Percentiles rank a stretch among this genome's conserved stretches.
phyloP scores from a whole-genome alignment of 345 rosid genomes.

The Pseudoturritis turrita region DNA sequence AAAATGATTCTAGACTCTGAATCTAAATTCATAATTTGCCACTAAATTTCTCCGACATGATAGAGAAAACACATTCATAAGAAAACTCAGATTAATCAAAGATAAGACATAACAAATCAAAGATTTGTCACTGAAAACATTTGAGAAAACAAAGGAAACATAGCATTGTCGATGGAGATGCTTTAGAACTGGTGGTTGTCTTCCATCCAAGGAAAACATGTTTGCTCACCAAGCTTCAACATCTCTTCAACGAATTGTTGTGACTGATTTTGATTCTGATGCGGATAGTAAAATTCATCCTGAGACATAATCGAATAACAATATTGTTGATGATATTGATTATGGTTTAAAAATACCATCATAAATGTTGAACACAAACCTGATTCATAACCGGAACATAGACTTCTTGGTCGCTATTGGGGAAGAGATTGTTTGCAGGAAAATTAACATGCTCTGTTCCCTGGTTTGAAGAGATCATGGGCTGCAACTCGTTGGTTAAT shows the following conservation, averaged over 20 bases:
- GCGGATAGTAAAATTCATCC: not conserved
- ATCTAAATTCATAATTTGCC: not conserved
- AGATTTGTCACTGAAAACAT: not conserved
- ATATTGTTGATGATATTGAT: not conserved
- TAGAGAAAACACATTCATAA: not conserved
- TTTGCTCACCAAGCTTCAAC: slow-evolving; percentile 1
- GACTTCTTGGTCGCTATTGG: not conserved
- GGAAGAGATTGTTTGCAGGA: not conserved
- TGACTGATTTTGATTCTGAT: not conserved
- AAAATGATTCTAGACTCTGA: not conserved
- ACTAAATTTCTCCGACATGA: not conserved
- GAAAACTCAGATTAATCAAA: not conserved
- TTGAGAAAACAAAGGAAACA: not conserved
- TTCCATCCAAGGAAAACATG: slow-evolving; percentile 18
- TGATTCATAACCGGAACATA: slow-evolving; percentile 1
- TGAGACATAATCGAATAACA: not conserved
- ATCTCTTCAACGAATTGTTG: not conserved
- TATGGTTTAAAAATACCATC: not conserved
- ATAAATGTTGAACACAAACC: not conserved
- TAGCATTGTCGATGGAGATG: not conserved
- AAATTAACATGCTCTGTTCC: not conserved
- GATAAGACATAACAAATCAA: not conserved
- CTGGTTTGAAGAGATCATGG: not conserved
- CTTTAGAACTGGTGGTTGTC: not conserved
- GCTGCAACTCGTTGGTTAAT: not conserved